These are phyloP conservation scores for Solanum medicagineum DNA, from an alignment of 257 asterid species.

Conservation along the genomic window DNA sequence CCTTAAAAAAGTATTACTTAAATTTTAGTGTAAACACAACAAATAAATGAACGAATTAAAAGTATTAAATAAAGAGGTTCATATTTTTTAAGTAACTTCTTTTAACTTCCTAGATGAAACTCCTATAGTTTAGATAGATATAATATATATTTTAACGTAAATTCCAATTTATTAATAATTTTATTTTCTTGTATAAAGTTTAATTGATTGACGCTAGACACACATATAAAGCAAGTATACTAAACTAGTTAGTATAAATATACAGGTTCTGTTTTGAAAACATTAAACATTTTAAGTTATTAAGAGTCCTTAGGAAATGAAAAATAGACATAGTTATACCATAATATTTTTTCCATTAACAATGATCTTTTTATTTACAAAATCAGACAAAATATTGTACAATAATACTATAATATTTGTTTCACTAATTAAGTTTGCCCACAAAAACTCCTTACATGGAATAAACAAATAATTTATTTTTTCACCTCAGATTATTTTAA, in stretches of 20 bases:
- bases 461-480: neutral
- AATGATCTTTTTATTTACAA: neutral
- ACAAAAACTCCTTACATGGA: neutral
- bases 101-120: neutral
- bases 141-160: neutral
- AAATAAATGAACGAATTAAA: too few species aligned
- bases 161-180: too few species aligned
- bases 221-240: neutral
- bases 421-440: neutral
- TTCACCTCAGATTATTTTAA: neutral
- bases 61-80: neutral
- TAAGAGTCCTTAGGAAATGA: neutral
- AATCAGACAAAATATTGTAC: neutral
- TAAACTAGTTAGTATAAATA: neutral
- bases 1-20: neutral
- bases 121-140: neutral
- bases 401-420: neutral
- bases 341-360: neutral
- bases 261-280: neutral
- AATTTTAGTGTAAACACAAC: too few species aligned
- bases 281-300: too few species aligned
- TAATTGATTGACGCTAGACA: neutral
- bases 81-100: too few species aligned
- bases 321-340: neutral
- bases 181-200: neutral